phyloP scores from a whole-genome alignment of 345 rosid genomes.

The Psidium guajava region DNA sequence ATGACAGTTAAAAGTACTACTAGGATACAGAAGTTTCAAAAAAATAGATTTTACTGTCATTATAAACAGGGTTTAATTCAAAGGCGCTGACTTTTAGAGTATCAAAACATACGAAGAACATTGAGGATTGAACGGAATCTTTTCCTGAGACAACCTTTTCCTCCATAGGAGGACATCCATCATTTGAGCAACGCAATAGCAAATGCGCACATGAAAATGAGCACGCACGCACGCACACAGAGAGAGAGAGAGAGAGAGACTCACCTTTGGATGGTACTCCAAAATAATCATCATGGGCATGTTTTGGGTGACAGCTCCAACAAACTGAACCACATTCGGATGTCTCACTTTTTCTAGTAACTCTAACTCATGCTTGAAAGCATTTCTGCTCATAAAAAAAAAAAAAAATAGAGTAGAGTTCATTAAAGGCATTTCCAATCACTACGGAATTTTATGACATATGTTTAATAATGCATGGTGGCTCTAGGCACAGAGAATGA shows the following conservation, averaged over 20 bases:
- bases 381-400: constrained; percentile 36
- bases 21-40: not conserved
- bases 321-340: constrained; percentile 96
- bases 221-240: too few species aligned
- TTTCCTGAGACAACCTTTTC: not conserved
- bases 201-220: not conserved
- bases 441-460: not conserved
- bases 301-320: constrained; percentile 98
- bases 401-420: not conserved
- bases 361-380: constrained; percentile 77
- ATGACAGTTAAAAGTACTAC: not conserved
- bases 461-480: not conserved
- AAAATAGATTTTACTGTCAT: not conserved
- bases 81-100: not conserved
- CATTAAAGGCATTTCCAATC: not conserved
- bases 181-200: not conserved
- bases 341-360: constrained; percentile 81
- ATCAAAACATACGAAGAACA: not conserved
- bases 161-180: not conserved
- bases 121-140: not conserved
- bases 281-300: constrained; percentile 92
- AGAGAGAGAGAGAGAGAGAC: constrained; percentile 10
- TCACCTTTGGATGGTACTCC: constrained; percentile 81
- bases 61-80: not conserved
- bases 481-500: not conserved